A percentile compares a stretch with the other conserved stretches of the same genome.
These are phyloP conservation scores for Amanita thiersii DNA, from an alignment of 768 basidiomycete genomes.

Conservation along the genomic window DNA sequence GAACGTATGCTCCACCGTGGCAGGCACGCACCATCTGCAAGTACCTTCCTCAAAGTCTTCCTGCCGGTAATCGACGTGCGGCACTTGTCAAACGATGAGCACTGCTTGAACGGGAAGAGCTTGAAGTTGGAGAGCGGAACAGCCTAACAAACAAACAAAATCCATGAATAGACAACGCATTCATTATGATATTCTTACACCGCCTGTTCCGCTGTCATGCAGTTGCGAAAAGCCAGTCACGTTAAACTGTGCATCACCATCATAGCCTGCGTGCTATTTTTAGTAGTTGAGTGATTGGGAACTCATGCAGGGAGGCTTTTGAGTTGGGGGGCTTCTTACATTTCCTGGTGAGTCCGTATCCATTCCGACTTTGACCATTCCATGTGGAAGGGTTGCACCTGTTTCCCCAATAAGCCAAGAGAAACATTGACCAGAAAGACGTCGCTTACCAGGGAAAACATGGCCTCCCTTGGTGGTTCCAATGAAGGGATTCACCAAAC, in stretches of 20 bases:
- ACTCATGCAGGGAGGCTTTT: neutral
- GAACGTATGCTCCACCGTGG: too few species aligned
- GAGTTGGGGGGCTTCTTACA: conserved; percentile 21
- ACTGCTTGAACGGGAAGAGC: conserved; percentile 44
- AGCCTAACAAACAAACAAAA: conserved; percentile 21
- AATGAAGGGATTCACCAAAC: conserved; percentile 51
- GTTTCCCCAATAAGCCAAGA: neutral
- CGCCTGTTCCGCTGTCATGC: conserved; percentile 57
- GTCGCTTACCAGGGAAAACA: conserved; percentile 48
- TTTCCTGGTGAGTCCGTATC: conserved; percentile 60
- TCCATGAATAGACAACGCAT: neutral
- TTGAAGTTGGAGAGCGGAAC: conserved; percentile 57
- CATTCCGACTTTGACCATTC: conserved; percentile 64
- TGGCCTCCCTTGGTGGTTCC: conserved; percentile 61
- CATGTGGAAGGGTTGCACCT: conserved; percentile 61
- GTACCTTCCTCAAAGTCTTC: conserved; percentile 39
- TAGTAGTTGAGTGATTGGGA: neutral
- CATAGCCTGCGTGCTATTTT: conserved; percentile 40
- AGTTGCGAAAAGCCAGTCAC: conserved; percentile 56
- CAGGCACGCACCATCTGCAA: conserved; percentile 34
- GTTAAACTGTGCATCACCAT: conserved; percentile 31
- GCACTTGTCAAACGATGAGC: conserved; percentile 45
- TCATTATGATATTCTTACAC: conserved; percentile 25
- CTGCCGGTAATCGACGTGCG: conserved; percentile 36
- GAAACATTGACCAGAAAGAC: neutral